Evolutionary conservation across 176 grass and related monocot genomes (phyloP), one percentile per base, ranked within the genome.

Genomic region (Echinochloa phyllopogon): DNA sequence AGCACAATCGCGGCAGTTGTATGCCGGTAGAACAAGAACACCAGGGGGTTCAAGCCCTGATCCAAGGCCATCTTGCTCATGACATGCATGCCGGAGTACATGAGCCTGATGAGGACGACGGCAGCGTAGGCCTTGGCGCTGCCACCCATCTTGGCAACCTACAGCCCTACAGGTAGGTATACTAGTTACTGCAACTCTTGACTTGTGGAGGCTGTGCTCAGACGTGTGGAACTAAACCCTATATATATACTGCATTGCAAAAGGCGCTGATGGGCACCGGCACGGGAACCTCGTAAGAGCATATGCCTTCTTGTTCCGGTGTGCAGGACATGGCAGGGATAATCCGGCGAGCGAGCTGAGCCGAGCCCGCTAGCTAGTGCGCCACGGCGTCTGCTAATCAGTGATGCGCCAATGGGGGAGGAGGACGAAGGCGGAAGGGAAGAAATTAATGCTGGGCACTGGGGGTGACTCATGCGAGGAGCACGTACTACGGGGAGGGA

Each of bases 11-110:
- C 87, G 0, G 80, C 94, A 4, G 85, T 55, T 12, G 80, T 77
- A 49, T 94, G 92, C n/a, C 94, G 87, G 25, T 94, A 97, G 88
- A 97, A 94, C 11, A 94, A 47, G 70, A 92, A 92, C 17, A 97
- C 90, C 42, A 77, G 76, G 2, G 91, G 76, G 86, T 86, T 97
- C 90, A 91, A 80, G 88, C 90, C 94, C 13, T 83, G 55, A 60
- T 92, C 72, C 74, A 97, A 56, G 51, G 90, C 90, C 11, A 69
- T 75, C 87, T 94, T 94, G 52, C 83, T 77, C 51, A 94, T 29
- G 15, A 94, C 69, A 25, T 94, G 90, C 89, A 90, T 87, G 69
- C 88, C 86, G 8, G 95, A 69, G 86, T 94, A 97, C 88, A 94
- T 77, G 42, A 92, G 14, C 69, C 90, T 83, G 65, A 97, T 85